Conservation (phyloP, 1,139 yeast species). For the Meyerozyma sp. region DNA sequence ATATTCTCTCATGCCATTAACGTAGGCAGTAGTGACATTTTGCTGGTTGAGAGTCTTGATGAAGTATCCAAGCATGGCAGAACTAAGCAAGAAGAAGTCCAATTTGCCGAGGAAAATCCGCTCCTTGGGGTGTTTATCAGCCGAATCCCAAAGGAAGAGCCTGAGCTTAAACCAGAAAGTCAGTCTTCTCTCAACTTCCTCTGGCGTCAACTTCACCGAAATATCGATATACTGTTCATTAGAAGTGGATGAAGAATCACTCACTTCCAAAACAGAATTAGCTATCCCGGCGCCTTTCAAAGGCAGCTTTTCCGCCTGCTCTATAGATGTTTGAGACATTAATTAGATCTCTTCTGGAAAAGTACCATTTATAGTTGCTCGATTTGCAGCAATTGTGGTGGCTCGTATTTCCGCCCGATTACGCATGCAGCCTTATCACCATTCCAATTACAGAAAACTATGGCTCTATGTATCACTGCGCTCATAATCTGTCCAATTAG, state of each 20-base stretch:
- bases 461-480: neutral
- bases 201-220: slow-evolving; percentile 22
- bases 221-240: slow-evolving; percentile 23
- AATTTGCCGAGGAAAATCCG: slow-evolving; percentile 34
- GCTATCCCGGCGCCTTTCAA: neutral
- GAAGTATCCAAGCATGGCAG: slow-evolving; percentile 40
- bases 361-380: neutral
- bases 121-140: slow-evolving; percentile 44
- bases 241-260: neutral
- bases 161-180: slow-evolving; percentile 22
- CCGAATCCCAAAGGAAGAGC: slow-evolving; percentile 43
- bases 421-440: neutral
- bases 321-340: neutral
- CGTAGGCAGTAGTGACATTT: slow-evolving; percentile 50
- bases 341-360: neutral
- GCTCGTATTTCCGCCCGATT: neutral
- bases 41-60: slow-evolving; percentile 39
- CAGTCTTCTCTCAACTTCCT: slow-evolving; percentile 20
- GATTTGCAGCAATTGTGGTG: slow-evolving; percentile 2
- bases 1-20: slow-evolving; percentile 58
- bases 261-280: neutral
- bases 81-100: slow-evolving; percentile 39
- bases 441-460: neutral
- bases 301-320: neutral
- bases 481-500: neutral